phyloP scores from a whole-genome alignment of 2,329 filamentous ascomycete species.

The Pseudogymnoascus destructans region DNA sequence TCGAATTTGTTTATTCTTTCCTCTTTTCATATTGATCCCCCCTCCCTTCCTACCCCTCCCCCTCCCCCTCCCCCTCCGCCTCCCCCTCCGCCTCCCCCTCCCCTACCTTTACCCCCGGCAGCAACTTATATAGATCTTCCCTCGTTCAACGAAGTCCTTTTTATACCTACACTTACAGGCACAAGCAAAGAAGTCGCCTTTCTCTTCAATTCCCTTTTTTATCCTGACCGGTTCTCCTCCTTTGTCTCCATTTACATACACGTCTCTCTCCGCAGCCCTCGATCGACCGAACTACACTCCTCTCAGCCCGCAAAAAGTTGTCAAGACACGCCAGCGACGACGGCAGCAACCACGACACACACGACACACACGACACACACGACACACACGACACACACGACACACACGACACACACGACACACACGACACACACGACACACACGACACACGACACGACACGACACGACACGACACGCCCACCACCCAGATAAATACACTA shows the following conservation, averaged over 20 bases:
- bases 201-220: not conserved
- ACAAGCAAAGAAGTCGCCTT: constrained; percentile 13
- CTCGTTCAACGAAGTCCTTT: not conserved
- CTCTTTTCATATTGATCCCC: not conserved
- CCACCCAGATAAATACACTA: not conserved
- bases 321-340: not conserved
- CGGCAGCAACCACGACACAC: not conserved
- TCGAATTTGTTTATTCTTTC: not conserved
- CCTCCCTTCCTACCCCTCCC: not conserved
- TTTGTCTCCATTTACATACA: constrained; percentile 8
- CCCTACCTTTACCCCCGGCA: not conserved
- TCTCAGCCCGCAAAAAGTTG: not conserved
- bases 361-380: not conserved
- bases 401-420: not conserved
- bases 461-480: not conserved
- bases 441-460: not conserved
- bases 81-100: not conserved
- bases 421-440: not conserved
- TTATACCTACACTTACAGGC: constrained; percentile 11
- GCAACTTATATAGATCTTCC: not conserved
- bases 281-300: not conserved
- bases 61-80: not conserved
- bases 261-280: not conserved
- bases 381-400: constrained; percentile 1
- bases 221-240: not conserved